Percentiles rank a stretch among this genome's conserved stretches.
Evolutionary conservation across 495 filamentous ascomycete species (phyloP).

Genomic region (Staphylotrichum longicolle): DNA sequence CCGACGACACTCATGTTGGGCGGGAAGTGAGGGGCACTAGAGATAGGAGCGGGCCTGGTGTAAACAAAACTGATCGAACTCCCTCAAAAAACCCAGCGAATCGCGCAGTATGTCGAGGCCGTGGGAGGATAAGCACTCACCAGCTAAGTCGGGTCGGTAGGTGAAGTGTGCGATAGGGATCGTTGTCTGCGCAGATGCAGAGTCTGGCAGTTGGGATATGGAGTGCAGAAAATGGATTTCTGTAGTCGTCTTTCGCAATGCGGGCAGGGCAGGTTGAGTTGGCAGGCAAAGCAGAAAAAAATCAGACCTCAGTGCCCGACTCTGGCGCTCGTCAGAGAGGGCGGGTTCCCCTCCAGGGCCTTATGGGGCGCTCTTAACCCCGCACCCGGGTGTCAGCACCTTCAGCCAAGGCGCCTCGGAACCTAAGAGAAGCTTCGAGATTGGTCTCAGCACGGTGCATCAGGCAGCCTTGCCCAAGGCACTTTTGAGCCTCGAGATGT

Average conservation of each 20-base stretch:
- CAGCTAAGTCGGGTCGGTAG: conserved; percentile 11
- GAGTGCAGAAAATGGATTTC: conserved; percentile 16
- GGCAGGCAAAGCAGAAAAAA: conserved; percentile 18
- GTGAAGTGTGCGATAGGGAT: not conserved
- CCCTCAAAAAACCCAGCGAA: too few relatives aligned
- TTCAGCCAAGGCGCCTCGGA: conserved; percentile 29
- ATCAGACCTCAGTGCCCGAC: conserved; percentile 22
- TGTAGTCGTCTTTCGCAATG: conserved; percentile 1
- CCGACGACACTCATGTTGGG: conserved; percentile 53
- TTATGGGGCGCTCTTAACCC: conserved; percentile 27
- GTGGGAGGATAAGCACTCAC: conserved; percentile 5
- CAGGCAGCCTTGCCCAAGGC: too few relatives aligned
- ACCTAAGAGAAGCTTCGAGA: conserved; percentile 35
- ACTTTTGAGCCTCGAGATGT: too few relatives aligned
- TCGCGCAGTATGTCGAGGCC: too few relatives aligned
- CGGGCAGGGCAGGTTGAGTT: conserved; percentile 1
- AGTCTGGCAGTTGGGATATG: conserved; percentile 17
- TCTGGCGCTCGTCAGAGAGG: conserved; percentile 8
- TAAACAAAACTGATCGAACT: conserved; percentile 29
- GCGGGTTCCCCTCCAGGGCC: conserved; percentile 19
- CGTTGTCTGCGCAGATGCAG: conserved; percentile 12
- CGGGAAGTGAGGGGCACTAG: conserved; percentile 31
- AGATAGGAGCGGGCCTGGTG: conserved; percentile 16
- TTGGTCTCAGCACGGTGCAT: conserved; percentile 5
- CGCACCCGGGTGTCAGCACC: conserved; percentile 26